Base-by-base conservation (phyloP, 352 stramenopile species). In the Phytopythium oedochilum region DNA sequence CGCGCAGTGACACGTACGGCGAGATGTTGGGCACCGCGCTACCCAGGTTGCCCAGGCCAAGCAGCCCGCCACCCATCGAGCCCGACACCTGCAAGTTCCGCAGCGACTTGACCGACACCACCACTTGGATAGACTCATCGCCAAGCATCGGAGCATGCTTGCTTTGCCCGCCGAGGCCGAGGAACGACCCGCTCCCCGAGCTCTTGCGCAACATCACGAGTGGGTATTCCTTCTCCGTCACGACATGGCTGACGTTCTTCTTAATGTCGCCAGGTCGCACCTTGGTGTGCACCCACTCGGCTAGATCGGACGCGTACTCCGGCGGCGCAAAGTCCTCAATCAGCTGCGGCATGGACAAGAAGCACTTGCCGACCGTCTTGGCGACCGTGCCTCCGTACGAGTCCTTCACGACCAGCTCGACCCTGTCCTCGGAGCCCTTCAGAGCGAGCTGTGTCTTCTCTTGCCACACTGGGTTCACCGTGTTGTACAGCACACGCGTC, bases 401-500 rank as follows among this genome's bases (percentile, higher is more conserved):
- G 53, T 94, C 83, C 59, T 91, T 91, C 31, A 94, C 85, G 11
- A 91, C 80, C 42, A 94, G 78, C 58, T 88, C 75, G 28, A 94
- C 59, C 32, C 85, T 77, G 14, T 76, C 61, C 52, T 88, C 82
- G 0, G 64, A 62, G 7, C 78, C 75, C 2, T 73, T 78, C 26
- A 88, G 42, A 11, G 63, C 78, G 3, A 89, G 20, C 43, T 92
- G 70, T 1, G 63, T 77, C 57, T 88, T 89, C 59, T 91, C 83
- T 35, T 89, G 65, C 85, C 85, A 95, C 28, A 86, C 61, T 1
- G 85, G 85, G 53, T 95, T 95, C 10, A 88, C 61, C 5, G 85
- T 93, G 58, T 91, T 91, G 70, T 93, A 95, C 26, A 95, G 62
- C n/a, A 91, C 71, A 8, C 75, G 64, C 8, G 85, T 95, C 42